Conservation (phyloP, 257 asterid species). For the Dorcoceras hygrometricum region DNA sequence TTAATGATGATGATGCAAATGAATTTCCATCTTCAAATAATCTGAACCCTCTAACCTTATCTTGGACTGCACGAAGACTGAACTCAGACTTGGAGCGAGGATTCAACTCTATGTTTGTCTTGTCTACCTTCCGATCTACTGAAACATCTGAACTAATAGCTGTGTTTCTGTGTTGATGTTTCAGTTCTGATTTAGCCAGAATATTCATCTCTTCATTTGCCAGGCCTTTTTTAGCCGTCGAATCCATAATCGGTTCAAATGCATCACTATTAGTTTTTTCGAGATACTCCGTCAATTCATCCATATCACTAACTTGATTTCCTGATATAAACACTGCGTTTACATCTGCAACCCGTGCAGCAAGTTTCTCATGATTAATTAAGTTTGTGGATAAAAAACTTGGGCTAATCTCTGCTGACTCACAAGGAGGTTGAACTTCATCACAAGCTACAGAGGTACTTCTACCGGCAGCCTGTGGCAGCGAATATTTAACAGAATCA, state of each 20-base stretch:
- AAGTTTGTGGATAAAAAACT: slow-evolving; percentile 25
- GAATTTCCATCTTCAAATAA: slow-evolving; percentile 32
- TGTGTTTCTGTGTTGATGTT: slow-evolving; percentile 23
- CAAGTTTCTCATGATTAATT: slow-evolving; percentile 24
- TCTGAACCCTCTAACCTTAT: slow-evolving; percentile 31
- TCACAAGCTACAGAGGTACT: slow-evolving; percentile 21
- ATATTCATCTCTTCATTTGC: slow-evolving; percentile 23
- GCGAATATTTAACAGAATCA: slow-evolving; percentile 22
- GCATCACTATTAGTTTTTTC: slow-evolving; percentile 34
- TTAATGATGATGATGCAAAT: slow-evolving; percentile 27
- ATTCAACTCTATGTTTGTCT: slow-evolving; percentile 24
- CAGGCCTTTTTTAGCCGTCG: slow-evolving; percentile 16
- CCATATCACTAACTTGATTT: slow-evolving; percentile 36
- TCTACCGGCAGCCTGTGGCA: slow-evolving; percentile 23
- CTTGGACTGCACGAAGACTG: slow-evolving; percentile 32
- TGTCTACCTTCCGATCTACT: slow-evolving; percentile 26
- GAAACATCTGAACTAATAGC: slow-evolving; percentile 26
- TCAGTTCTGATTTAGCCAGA: slow-evolving; percentile 30
- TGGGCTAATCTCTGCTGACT: slow-evolving; percentile 20
- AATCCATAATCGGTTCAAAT: slow-evolving; percentile 35
- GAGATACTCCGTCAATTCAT: slow-evolving; percentile 42
- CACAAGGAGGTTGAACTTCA: slow-evolving; percentile 29
- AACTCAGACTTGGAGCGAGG: slow-evolving; percentile 33
- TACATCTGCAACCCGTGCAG: slow-evolving; percentile 29
- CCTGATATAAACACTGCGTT: slow-evolving; percentile 27